phyloP scores from a whole-genome alignment of 2,329 filamentous ascomycete species.

The Drechslerella stenobrocha region DNA sequence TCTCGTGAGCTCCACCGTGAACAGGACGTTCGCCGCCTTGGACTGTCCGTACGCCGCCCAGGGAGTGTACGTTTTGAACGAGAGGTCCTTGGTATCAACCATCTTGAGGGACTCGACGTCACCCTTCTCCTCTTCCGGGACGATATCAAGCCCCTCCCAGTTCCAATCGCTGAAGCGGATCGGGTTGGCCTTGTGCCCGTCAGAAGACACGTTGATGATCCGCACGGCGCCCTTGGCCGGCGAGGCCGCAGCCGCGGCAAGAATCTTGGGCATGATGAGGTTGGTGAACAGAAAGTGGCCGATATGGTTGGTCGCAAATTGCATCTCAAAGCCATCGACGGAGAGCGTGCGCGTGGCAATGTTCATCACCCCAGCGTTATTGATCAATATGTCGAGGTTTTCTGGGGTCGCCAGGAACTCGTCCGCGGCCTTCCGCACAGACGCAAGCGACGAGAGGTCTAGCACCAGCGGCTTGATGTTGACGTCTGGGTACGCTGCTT shows the following conservation, averaged over 20 bases:
- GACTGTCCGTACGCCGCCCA: conserved; percentile 61
- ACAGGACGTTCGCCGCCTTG: conserved; percentile 62
- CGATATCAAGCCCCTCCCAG: conserved; percentile 55
- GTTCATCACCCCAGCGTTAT: conserved; percentile 57
- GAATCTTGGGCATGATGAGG: conserved; percentile 54
- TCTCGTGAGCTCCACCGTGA: conserved; percentile 56
- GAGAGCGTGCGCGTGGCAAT: conserved; percentile 50
- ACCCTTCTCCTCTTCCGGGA: conserved; percentile 31
- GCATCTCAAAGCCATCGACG: conserved; percentile 56
- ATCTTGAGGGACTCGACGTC: conserved; percentile 6
- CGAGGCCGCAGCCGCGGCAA: conserved; percentile 37
- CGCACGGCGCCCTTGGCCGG: conserved; percentile 31
- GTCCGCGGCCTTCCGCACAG: conserved; percentile 56
- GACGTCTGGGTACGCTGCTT: conserved; percentile 54
- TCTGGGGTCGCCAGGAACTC: conserved; percentile 55
- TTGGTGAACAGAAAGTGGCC: conserved; percentile 58
- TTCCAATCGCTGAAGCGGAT: conserved; percentile 59
- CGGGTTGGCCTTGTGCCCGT: conserved; percentile 57
- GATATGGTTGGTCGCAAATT: conserved; percentile 56
- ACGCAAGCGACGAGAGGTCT: conserved; percentile 57
- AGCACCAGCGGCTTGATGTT: conserved; percentile 55
- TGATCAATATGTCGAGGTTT: conserved; percentile 57
- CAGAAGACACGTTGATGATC: conserved; percentile 59
- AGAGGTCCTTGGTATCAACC: conserved; percentile 16
- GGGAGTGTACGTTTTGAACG: conserved; percentile 52